Conservation (phyloP, 176 grass and related monocot species). For the Raddia distichophylla region DNA sequence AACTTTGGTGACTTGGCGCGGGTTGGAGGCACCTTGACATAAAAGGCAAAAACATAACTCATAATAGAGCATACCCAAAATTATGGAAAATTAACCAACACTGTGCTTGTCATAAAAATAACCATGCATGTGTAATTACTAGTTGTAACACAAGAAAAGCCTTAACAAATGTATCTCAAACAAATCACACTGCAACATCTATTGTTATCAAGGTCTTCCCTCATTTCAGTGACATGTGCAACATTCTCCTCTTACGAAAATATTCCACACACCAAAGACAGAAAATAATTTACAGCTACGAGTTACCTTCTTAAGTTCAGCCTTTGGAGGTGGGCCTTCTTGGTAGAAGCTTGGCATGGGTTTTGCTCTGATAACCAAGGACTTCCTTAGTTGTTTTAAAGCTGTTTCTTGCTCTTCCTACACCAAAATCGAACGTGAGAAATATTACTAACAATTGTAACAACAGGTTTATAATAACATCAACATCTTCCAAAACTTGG, state of each 20-base stretch:
- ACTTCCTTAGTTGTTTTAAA: conserved; percentile 88
- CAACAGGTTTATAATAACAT: not conserved
- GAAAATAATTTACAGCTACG: not conserved
- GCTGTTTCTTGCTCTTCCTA: conserved; percentile 94
- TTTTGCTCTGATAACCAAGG: conserved; percentile 75
- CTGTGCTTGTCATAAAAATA: conserved; percentile 8
- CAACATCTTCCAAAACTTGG: not conserved
- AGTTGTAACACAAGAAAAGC: not conserved
- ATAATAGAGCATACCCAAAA: not conserved
- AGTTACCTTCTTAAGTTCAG: conserved; percentile 92
- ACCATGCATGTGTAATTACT: conserved; percentile 15
- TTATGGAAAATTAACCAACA: conserved; percentile 13
- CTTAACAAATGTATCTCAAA: not conserved
- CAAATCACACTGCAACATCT: not conserved
- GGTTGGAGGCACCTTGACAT: conserved; percentile 82
- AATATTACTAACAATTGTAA: conserved; percentile 20
- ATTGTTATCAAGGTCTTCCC: not conserved
- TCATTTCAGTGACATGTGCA: not conserved
- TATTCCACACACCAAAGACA: not conserved
- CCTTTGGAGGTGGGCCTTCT: conserved; percentile 87
- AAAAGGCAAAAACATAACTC: conserved; percentile 8
- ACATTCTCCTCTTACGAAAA: conserved; percentile 4
- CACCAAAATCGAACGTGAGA: conserved; percentile 30
- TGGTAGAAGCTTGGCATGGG: conserved; percentile 97
- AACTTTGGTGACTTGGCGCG: conserved; percentile 93